phyloP scores from a whole-genome alignment of 2,329 filamentous ascomycete genomes.

The Fusarium sarcochroum region DNA sequence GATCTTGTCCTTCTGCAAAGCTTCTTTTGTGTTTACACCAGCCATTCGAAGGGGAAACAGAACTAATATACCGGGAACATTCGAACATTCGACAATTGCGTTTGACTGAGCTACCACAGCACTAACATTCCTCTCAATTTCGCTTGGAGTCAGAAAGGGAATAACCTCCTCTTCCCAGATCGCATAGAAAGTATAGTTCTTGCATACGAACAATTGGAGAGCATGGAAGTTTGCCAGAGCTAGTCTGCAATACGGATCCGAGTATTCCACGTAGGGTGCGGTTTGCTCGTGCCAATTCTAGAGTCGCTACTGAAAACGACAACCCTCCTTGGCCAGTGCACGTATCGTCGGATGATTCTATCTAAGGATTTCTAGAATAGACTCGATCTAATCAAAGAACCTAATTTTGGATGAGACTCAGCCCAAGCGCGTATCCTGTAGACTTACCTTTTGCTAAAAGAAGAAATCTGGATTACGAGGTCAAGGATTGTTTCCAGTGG shows the following conservation, averaged over 20 bases:
- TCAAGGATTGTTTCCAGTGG: constrained; percentile 1
- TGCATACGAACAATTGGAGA: constrained; percentile 40
- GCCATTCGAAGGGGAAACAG: constrained; percentile 47
- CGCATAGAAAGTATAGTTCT: constrained; percentile 44
- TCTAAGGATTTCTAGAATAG: constrained; percentile 6
- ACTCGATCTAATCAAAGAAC: constrained; percentile 40
- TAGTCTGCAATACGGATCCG: constrained; percentile 15
- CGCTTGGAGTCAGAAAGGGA: constrained; percentile 11
- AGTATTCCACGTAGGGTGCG: accelerated
- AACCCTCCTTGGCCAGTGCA: constrained; percentile 20
- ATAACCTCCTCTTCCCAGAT: constrained; percentile 31
- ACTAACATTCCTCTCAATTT: constrained; percentile 8
- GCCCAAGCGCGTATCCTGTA: accelerated
- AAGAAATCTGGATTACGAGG: constrained; percentile 32
- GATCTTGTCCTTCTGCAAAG: background rate
- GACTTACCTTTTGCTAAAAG: constrained; percentile 41
- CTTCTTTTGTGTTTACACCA: constrained; percentile 12
- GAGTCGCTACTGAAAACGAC: constrained; percentile 16
- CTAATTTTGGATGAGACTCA: background rate
- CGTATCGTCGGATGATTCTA: constrained; percentile 1
- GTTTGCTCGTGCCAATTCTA: background rate
- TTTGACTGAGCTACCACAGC: constrained; percentile 2
- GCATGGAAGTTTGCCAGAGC: constrained; percentile 33
- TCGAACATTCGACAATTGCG: constrained; percentile 11
- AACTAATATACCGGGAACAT: constrained; percentile 35